Conservation (phyloP, 2,329 filamentous ascomycete genomes). For the Mycogone perniciosa region DNA sequence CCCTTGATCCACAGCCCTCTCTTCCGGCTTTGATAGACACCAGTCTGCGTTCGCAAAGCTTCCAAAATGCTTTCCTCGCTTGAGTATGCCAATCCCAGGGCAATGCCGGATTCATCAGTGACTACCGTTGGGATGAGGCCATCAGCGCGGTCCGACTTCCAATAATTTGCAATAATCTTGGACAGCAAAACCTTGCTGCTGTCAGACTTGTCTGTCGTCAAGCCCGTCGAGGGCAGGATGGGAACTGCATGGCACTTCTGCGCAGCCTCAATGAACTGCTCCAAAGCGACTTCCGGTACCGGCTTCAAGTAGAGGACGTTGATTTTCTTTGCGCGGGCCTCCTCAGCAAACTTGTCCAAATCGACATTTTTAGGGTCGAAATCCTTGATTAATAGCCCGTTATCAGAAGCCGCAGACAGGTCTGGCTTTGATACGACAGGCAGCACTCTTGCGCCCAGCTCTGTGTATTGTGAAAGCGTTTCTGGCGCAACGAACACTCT, state of each 20-base stretch:
- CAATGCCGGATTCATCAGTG: slow-evolving; percentile 77
- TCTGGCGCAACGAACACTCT: slow-evolving; percentile 75
- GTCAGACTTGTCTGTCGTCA: slow-evolving; percentile 64
- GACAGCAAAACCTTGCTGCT: slow-evolving; percentile 52
- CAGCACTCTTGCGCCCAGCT: slow-evolving; percentile 51
- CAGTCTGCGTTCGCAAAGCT: slow-evolving; percentile 68
- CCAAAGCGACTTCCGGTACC: slow-evolving; percentile 38
- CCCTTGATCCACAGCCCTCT: slow-evolving; percentile 96
- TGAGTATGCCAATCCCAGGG: slow-evolving; percentile 89
- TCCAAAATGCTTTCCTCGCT: slow-evolving; percentile 85
- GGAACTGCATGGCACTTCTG: slow-evolving; percentile 56
- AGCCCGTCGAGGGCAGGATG: slow-evolving; percentile 62
- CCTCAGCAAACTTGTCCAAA: slow-evolving; percentile 37
- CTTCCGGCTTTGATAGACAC: slow-evolving; percentile 95
- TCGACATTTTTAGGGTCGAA: slow-evolving; percentile 41
- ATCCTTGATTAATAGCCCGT: slow-evolving; percentile 47
- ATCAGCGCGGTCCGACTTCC: slow-evolving; percentile 76
- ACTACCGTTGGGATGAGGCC: slow-evolving; percentile 85
- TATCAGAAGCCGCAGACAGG: slow-evolving; percentile 39
- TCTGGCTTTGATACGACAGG: slow-evolving; percentile 43
- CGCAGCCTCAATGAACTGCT: slow-evolving; percentile 41
- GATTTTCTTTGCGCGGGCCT: slow-evolving; percentile 40
- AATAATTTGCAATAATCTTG: slow-evolving; percentile 65
- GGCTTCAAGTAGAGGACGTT: slow-evolving; percentile 47
- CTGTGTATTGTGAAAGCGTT: slow-evolving; percentile 54